Conservation (phyloP, 2,329 filamentous ascomycete genomes). For the Botrytis tulipae region DNA sequence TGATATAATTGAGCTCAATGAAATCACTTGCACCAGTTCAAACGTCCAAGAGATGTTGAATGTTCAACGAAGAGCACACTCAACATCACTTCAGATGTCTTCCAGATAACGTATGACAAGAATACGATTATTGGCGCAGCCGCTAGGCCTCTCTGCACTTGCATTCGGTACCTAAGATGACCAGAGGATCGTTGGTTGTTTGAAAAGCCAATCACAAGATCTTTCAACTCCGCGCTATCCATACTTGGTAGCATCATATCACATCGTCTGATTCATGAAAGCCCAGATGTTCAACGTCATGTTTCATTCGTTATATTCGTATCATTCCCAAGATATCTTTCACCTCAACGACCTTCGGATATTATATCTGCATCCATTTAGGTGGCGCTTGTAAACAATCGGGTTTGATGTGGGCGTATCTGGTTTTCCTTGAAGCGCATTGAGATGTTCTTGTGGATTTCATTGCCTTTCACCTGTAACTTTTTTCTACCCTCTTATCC, state of each 20-base stretch:
- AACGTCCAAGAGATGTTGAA: neutral
- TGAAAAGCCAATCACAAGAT: neutral
- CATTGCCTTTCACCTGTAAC: neutral
- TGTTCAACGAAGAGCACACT: neutral
- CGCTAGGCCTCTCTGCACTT: constrained; percentile 1
- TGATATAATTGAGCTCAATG: neutral
- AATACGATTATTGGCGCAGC: neutral
- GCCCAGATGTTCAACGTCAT: neutral
- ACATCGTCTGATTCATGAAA: neutral
- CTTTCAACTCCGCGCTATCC: neutral
- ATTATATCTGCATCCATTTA: neutral
- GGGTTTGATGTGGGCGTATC: neutral
- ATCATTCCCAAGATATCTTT: neutral
- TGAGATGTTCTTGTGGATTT: neutral
- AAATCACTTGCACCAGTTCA: neutral
- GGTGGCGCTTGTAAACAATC: neutral
- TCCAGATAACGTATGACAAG: neutral
- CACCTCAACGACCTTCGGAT: neutral
- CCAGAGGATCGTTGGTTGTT: neutral
- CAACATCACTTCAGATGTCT: neutral
- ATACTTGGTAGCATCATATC: neutral
- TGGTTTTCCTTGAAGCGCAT: neutral
- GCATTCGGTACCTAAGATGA: neutral
- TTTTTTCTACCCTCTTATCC: neutral
- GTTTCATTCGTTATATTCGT: neutral